phyloP scores from a whole-genome alignment of 2,329 filamentous ascomycete genomes.

The Fusarium bactridioides region DNA sequence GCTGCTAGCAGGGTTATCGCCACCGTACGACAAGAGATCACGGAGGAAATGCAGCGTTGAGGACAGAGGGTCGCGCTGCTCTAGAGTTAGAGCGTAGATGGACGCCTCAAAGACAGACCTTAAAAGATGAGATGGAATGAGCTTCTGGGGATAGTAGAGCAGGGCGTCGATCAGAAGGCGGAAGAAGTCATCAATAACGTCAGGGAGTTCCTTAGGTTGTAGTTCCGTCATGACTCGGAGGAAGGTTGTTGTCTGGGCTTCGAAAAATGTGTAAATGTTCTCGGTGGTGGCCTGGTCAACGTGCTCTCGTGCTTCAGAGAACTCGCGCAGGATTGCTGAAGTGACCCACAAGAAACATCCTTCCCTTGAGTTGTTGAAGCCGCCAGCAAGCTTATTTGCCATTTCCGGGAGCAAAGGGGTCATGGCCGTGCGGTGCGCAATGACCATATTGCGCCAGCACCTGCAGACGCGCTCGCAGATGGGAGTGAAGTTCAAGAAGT shows the following conservation, averaged over 20 bases:
- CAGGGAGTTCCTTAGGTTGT: constrained; percentile 75
- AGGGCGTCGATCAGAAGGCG: constrained; percentile 89
- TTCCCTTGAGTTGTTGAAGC: constrained; percentile 86
- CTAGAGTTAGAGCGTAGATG: constrained; percentile 83
- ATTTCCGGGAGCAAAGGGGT: constrained; percentile 83
- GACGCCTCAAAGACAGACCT: constrained; percentile 86
- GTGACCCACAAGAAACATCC: constrained; percentile 99
- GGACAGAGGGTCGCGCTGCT: constrained; percentile 90
- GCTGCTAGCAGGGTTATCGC: constrained; percentile 73
- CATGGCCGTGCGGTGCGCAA: constrained; percentile 92
- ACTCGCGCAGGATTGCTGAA: constrained; percentile 92
- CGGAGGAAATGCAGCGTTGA: constrained; percentile 93
- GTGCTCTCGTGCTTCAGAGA: constrained; percentile 87
- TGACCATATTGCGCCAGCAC: constrained; percentile 96
- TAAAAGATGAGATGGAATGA: constrained; percentile 81
- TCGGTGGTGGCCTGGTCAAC: constrained; percentile 84
- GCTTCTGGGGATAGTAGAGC: constrained; percentile 87
- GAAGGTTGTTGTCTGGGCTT: constrained; percentile 90
- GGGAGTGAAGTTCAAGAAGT: constrained; percentile 84
- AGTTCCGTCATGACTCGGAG: constrained; percentile 88
- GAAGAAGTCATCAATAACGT: constrained; percentile 96
- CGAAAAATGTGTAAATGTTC: constrained; percentile 93
- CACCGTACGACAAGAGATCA: constrained; percentile 89
- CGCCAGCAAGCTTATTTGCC: constrained; percentile 85
- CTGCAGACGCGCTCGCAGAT: constrained; percentile 94